These are phyloP conservation scores for Eleusine indica DNA, from an alignment of 176 grass and related monocot genomes.

Conservation along the genomic window DNA sequence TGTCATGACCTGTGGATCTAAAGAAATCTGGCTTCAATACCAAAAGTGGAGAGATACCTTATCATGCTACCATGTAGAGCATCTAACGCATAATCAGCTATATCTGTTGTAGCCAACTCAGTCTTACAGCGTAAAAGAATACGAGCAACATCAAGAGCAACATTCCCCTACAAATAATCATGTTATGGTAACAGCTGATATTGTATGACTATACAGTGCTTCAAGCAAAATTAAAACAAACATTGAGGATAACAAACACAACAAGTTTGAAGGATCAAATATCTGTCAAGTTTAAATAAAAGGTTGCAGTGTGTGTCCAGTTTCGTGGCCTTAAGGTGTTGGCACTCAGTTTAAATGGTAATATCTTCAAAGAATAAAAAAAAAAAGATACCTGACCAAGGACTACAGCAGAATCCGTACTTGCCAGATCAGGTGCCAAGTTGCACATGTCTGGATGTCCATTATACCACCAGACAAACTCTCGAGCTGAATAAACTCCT, in stretches of 20 bases:
- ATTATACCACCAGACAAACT: constrained; percentile 99
- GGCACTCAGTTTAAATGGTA: neutral
- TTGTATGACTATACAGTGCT: neutral
- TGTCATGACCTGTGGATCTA: constrained; percentile 21
- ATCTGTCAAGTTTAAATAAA: constrained; percentile 18
- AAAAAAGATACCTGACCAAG: constrained; percentile 79
- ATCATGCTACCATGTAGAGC: constrained; percentile 67
- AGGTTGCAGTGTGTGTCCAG: neutral
- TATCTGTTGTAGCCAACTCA: constrained; percentile 88
- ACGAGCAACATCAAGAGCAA: constrained; percentile 91
- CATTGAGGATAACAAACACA: neutral
- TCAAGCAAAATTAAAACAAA: constrained; percentile 2
- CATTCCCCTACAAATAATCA: constrained; percentile 73
- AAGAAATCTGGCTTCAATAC: neutral
- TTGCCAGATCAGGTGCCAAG: constrained; percentile 72
- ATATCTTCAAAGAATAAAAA: constrained; percentile 7
- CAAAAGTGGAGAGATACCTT: constrained; percentile 52
- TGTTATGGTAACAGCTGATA: neutral
- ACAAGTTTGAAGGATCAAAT: neutral
- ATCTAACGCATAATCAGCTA: constrained; percentile 80
- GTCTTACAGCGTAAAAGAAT: constrained; percentile 70
- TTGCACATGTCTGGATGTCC: constrained; percentile 74
- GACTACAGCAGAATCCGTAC: constrained; percentile 74
- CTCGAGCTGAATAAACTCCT: constrained; percentile 85
- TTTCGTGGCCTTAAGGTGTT: neutral